Conservation (phyloP, 768 basidiomycete genomes). For the Auriscalpium microsporum region DNA sequence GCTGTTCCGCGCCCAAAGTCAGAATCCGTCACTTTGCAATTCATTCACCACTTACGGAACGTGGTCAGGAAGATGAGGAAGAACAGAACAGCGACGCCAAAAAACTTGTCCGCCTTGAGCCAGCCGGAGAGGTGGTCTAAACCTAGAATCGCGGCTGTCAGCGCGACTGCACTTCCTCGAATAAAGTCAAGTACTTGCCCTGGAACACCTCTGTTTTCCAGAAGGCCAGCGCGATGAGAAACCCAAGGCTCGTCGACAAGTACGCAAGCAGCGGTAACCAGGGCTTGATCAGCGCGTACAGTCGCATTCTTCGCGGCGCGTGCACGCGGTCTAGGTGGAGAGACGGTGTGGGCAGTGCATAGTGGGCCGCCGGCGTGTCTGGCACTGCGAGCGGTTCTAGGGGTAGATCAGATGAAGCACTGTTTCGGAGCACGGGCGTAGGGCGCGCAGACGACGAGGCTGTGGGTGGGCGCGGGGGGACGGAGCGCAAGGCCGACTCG, state of each 20-base stretch:
- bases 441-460: no score
- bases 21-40: conserved; percentile 7
- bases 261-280: conserved; percentile 78
- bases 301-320: conserved; percentile 11
- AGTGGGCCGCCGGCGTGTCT: not conserved
- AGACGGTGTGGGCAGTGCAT: conserved; percentile 13
- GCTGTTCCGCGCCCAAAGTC: conserved; percentile 38
- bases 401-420: no score
- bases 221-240: conserved; percentile 73
- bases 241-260: conserved; percentile 65
- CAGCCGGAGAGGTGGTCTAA: conserved; percentile 77
- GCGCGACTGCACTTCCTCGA: conserved; percentile 8
- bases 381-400: no score
- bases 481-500: no score
- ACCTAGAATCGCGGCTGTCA: conserved; percentile 32
- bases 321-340: conserved; percentile 13
- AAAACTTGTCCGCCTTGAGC: conserved; percentile 61
- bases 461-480: no score
- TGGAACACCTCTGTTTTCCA: conserved; percentile 78
- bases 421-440: no score
- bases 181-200: conserved; percentile 44
- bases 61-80: conserved; percentile 79
- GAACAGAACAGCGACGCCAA: conserved; percentile 76
- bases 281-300: conserved; percentile 48
- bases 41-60: conserved; percentile 52